Base-by-base conservation (phyloP, 1,284 basidiomycete species). In the Exobasidium cylindrosporum region DNA sequence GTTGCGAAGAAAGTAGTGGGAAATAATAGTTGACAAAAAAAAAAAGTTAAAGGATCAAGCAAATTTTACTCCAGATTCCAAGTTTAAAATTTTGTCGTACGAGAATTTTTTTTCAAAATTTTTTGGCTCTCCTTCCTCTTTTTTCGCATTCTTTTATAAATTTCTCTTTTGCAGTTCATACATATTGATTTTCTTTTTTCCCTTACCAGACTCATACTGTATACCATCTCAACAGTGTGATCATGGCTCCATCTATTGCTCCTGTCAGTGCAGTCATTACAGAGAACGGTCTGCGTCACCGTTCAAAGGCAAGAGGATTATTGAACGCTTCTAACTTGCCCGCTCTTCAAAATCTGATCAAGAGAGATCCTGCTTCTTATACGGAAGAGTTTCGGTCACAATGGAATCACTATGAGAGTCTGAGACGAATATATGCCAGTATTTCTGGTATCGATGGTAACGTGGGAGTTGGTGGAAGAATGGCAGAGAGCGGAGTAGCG, bases 321-420 rank as follows among this genome's bases (percentile, higher is more conserved):
- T 69, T 78, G 60, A 72, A 79, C 47, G 72, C 77, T 4, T 72
- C 72, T 61, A 86, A 86, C 68, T 82, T 87, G 43, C 86, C 86
- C 13, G 84, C 86, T 54, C 81, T 99, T 21, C 96, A 98, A 80
- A 97, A 97, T 79, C 84, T 98, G 62, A 93, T 99, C 81, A 99
- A 82, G 82, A 86, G 96, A 60, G 92, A 97, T 78, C 91, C 95
- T 1, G 82, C 84, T 5, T 89, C 87, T 0, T 98, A 99, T 84
- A 89, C 88, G 78, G 94, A 97, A 71, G 96, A 99, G 76, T 99
- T 98, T 76, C 80, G 93, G n/a, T 92, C 94, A 68, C 96, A 98
- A 84, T 97, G 93, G 89, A 92, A 93, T 70, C 93, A 97, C 80
- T 97, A 93, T 82, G 87, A 90, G 72, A 90, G 88, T 62, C 87